Evolutionary conservation across 23 red algal species (phyloP).

Genomic region (Gracilaria domingensis): DNA sequence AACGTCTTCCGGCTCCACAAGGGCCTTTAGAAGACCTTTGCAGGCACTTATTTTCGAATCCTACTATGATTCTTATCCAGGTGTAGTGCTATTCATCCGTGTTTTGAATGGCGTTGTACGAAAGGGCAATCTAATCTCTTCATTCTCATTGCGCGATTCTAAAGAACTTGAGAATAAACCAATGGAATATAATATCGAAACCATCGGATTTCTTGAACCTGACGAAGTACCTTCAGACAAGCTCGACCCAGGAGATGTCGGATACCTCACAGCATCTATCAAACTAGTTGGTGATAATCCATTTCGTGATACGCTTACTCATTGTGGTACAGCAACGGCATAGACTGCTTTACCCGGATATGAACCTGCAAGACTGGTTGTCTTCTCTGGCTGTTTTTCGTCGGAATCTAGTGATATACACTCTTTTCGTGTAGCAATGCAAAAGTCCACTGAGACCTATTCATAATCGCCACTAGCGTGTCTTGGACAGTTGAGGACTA

Average conservation of each 20-base stretch:
- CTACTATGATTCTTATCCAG: conserved; percentile 80
- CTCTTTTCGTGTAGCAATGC: conserved; percentile 67
- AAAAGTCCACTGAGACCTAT: conserved; percentile 36
- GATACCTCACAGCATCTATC: conserved; percentile 73
- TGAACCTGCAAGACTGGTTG: conserved; percentile 58
- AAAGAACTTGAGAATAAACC: not conserved
- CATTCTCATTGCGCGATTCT: conserved; percentile 54
- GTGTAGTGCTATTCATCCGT: conserved; percentile 88
- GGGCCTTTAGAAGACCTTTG: conserved; percentile 37
- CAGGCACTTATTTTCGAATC: conserved; percentile 91
- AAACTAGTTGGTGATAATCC: conserved; percentile 63
- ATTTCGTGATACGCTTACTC: conserved; percentile 88
- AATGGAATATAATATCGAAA: conserved; percentile 47
- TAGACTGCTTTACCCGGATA: conserved; percentile 66
- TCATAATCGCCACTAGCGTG: not conserved
- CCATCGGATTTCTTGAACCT: conserved; percentile 72
- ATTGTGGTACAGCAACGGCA: conserved; percentile 45
- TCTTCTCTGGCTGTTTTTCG: conserved; percentile 85
- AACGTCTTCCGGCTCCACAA: conserved; percentile 71
- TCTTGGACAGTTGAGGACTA: not conserved
- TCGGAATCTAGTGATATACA: conserved; percentile 51
- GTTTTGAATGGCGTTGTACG: conserved; percentile 74
- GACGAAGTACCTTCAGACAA: conserved; percentile 35
- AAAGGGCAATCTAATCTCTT: conserved; percentile 63
- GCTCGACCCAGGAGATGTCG: conserved; percentile 71